Evolutionary conservation across 2,329 filamentous ascomycete species (phyloP), one percentile per base, ranked within the genome.

Genomic region (Lojkania enalia): DNA sequence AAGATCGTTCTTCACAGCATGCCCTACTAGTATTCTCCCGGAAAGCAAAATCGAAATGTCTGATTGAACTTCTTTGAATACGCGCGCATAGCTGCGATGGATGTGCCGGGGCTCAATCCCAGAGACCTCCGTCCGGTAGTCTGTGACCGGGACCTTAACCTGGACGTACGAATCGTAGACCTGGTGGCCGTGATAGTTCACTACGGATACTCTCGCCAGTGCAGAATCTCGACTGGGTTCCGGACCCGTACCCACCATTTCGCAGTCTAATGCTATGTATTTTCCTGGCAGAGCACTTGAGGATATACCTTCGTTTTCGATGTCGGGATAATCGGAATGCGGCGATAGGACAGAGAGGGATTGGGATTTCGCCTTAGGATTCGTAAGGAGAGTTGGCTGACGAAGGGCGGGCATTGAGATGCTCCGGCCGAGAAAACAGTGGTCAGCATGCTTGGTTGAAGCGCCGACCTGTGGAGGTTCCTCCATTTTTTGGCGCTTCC

Each of bases 141-240:
- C 88, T 12, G 87, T 90, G 2, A 99, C 88, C 43, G 75, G 77
- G 61, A 90, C 85, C 47, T 83, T 83, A 0, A 89, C 87, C 42
- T 82, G 81, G 7, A 97, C 94, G 64, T 87, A 97, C 11, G 88
- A 92, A 74, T 99, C 94, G 78, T 97, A 96, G 35, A 99, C 75
- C 69, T 96, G 90, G 20, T 87, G 82, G 14, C 91, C 91, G 66
- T 96, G 90, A 70, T 91, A 99, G 70, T 97, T 95, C 56, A 96
- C 91, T 13, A 95, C 75, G 63, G 88, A 95, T 43, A 92, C 89
- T 35, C 94, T 83, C 1, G 94, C 94, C 33, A 99, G 81, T 0
- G 84, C 84, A 25, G 89, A 90, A 63, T 84, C 81, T 52, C 85
- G 77, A 39, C 83, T 83, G 2, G 81, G 74, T 29, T 72, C 67